Evolutionary conservation across 257 asterid genomes (phyloP).

Genomic region (Capsicum pubescens): DNA sequence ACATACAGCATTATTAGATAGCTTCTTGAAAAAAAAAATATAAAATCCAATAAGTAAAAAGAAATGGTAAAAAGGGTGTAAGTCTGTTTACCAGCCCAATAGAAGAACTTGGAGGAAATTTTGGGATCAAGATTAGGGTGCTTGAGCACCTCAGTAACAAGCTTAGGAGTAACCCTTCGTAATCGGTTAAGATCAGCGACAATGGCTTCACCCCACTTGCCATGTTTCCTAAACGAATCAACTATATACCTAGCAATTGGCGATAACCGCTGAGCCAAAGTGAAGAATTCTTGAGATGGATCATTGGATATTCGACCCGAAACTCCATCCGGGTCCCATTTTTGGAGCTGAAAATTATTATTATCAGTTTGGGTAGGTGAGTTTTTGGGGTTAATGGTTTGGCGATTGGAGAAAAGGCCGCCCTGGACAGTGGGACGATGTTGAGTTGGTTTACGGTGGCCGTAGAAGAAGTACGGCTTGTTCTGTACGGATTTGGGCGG

Average conservation of each 20-base stretch:
- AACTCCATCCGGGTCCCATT: constrained; percentile 75
- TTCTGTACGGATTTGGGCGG: constrained; percentile 58
- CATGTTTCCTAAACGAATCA: constrained; percentile 77
- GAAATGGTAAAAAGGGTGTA: not conserved
- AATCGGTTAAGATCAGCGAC: constrained; percentile 75
- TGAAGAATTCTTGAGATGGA: constrained; percentile 75
- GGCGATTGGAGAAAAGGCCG: constrained; percentile 87
- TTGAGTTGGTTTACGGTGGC: constrained; percentile 90
- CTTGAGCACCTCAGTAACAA: constrained; percentile 85
- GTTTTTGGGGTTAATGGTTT: constrained; percentile 42
- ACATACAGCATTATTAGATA: not conserved
- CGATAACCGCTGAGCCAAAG: constrained; percentile 67
- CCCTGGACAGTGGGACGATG: constrained; percentile 92
- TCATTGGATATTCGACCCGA: constrained; percentile 38
- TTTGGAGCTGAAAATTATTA: constrained; percentile 62
- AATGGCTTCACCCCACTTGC: constrained; percentile 71
- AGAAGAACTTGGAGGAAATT: constrained; percentile 78
- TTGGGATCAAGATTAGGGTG: constrained; percentile 80
- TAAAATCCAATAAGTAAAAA: not conserved
- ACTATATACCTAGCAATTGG: constrained; percentile 88
- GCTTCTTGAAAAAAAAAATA: too few species aligned
- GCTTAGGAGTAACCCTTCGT: constrained; percentile 88
- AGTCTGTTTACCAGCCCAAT: constrained; percentile 85
- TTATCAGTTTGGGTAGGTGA: constrained; percentile 40
- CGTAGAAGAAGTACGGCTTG: constrained; percentile 85